Base-by-base conservation (phyloP, 495 filamentous ascomycete species). In the Aspergillus cavernicola region DNA sequence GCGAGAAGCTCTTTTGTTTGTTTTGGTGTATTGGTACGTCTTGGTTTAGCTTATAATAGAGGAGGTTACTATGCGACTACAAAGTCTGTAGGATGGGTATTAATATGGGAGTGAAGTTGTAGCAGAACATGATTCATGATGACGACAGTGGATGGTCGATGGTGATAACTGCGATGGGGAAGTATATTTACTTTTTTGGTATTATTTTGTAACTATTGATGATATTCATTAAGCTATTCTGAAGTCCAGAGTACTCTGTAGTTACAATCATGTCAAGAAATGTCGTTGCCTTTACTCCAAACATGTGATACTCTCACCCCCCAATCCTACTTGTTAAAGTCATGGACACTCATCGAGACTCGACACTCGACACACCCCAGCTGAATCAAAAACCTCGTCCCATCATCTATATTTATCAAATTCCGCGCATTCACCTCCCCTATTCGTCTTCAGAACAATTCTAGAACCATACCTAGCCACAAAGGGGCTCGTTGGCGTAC, bases 381-480 rank as follows among this genome's bases (percentile, higher is more conserved):
- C 42, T 32, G 26, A 46, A 46, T 46, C 28, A 16, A 20, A 20
- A 31, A 13, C 32, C 10, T 38, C n/a, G n/a, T 16, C 4, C n/a
- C 42, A 32, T 15, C 28, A 11, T 20, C 42, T 46, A 46, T 46
- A 46, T 31, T 46, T 46, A 46, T 31, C 42, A 9, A 28, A 19
- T 20, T 20, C 28, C 42, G 42, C 42, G 42, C 42, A 33, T 24
- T n/a, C 42, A 2, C 11, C 16, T 46, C 9, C 26, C 26, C 42
- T 20, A 46, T 44, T 5, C 9, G 41, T 29, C 24, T 28, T 26
- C 26, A 4, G 8, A 16, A 5, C 5, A 33, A 46, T 32, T 22
- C 28, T 4, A 20, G 28, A 33, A 31, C 29, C 26, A 24, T 10
- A 12, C 13, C 19, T 23, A 36, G 44, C 44, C 29, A 47, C 44